Evolutionary conservation across 495 filamentous ascomycete genomes (phyloP).

Genomic region (Evansstolkia leycettana): DNA sequence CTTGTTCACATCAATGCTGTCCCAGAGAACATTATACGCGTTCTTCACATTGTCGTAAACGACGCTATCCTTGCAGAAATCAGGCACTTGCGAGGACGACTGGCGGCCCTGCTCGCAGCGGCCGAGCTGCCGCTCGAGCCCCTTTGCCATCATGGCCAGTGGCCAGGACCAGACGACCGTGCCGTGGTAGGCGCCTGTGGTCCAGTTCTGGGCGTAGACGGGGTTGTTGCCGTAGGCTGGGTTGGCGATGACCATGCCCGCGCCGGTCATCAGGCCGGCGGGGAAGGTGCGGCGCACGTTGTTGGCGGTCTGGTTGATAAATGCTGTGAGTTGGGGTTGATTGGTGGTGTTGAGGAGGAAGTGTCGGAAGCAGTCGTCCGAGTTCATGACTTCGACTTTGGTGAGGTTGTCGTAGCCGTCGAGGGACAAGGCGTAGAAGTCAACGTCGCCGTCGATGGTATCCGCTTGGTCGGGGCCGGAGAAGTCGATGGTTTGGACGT

Average conservation of each 20-base stretch:
- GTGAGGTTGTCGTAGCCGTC: constrained; percentile 38
- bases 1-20: constrained; percentile 42
- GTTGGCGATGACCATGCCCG: constrained; percentile 48
- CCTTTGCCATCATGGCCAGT: constrained; percentile 51
- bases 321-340: constrained; percentile 40
- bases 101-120: constrained; percentile 20
- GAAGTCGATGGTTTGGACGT: constrained; percentile 29
- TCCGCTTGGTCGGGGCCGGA: constrained; percentile 24
- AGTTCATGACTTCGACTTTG: constrained; percentile 48
- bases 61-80: constrained; percentile 35
- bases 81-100: constrained; percentile 9
- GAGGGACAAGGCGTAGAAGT: constrained; percentile 45
- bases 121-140: constrained; percentile 34
- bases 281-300: constrained; percentile 47
- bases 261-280: constrained; percentile 42
- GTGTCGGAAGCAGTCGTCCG: constrained; percentile 51
- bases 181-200: constrained; percentile 47
- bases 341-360: constrained; percentile 50
- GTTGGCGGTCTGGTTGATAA: constrained; percentile 42
- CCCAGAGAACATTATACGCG: constrained; percentile 51
- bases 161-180: constrained; percentile 58
- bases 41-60: constrained; percentile 36
- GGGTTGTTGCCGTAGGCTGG: constrained; percentile 43
- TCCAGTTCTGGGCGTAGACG: constrained; percentile 39
- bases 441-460: constrained; percentile 30